phyloP scores from a whole-genome alignment of 257 asterid species.

The Solanum paucissectum region DNA sequence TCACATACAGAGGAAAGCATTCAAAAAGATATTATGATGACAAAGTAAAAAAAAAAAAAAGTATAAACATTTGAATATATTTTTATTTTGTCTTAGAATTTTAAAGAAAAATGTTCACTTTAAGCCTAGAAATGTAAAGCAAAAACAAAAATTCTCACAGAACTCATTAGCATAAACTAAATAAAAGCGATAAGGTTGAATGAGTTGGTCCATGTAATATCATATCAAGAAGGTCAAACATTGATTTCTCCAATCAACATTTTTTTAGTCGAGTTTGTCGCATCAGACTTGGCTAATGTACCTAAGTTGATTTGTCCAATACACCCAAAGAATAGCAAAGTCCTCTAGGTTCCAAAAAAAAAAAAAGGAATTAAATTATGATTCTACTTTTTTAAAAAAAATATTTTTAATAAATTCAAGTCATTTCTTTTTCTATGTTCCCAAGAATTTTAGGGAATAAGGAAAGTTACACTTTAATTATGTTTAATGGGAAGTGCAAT shows the following conservation, averaged over 20 bases:
- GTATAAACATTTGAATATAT: neutral
- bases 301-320: accelerated
- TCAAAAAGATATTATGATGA: neutral
- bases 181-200: too few relatives aligned
- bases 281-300: accelerated
- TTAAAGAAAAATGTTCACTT: neutral
- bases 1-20: neutral
- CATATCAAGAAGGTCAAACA: too few relatives aligned
- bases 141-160: neutral
- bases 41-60: neutral
- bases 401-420: neutral
- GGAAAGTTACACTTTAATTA: neutral
- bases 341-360: too few relatives aligned
- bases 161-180: neutral
- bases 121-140: neutral
- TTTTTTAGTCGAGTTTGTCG: neutral
- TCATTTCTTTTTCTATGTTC: neutral
- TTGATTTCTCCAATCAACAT: too few relatives aligned
- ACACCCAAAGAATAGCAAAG: neutral
- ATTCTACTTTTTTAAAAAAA: neutral
- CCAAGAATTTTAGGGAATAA: neutral
- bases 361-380: neutral
- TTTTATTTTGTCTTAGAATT: neutral
- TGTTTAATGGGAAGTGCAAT: neutral
- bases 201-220: too few relatives aligned